Base-by-base conservation (phyloP, 1,139 yeast species). In the Taiozyma sp. region DNA sequence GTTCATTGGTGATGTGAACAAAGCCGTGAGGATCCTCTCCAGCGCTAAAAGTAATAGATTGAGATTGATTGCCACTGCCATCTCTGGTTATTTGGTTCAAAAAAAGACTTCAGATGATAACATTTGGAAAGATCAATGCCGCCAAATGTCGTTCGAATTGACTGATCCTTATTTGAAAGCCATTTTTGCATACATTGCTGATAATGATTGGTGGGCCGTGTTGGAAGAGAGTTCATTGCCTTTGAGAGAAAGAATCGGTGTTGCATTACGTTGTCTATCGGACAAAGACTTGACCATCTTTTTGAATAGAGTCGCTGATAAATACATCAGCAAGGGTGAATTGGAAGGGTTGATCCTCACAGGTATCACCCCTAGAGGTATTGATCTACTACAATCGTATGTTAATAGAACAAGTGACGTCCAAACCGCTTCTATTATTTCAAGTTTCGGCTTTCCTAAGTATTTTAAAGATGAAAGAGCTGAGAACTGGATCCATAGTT, bases 201-300 rank as follows among this genome's bases (percentile, higher is more conserved):
- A 93, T 64, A 88, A 90, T 49, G 96, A 92, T 57, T 93, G 98
- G 98, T 84, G 93, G 83, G 98, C 90, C 65, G 96, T 93, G 3
- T 74, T 93, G 51, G 96, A 91, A 64, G 97, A 93, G 61, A 84
- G 86, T 39, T 86, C 96, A 2, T 74, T 93, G 46, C 97, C 99
- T 0, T 72, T 93, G 45, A 75, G 95, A 51, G 99, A 93, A 64
- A 73, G 97, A 57, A 70, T 93, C 14, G 97, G 97, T 0, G 92
- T 93, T 42, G 97, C 98, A 0, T 72, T 93, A 27, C 72, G 97
- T 48, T 92, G 89, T 62, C 72, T 93, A 36, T 81, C 92, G 0
- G 97, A 91, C 63, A 76, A 81, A 49, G 96, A 91, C 58, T 68
- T 87, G 54, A 78, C 82, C 9, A 76, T 80, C 14, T 87, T 89